Evolutionary conservation across 2,329 filamentous ascomycete species (phyloP).

Genomic region (Penicillium sp.): DNA sequence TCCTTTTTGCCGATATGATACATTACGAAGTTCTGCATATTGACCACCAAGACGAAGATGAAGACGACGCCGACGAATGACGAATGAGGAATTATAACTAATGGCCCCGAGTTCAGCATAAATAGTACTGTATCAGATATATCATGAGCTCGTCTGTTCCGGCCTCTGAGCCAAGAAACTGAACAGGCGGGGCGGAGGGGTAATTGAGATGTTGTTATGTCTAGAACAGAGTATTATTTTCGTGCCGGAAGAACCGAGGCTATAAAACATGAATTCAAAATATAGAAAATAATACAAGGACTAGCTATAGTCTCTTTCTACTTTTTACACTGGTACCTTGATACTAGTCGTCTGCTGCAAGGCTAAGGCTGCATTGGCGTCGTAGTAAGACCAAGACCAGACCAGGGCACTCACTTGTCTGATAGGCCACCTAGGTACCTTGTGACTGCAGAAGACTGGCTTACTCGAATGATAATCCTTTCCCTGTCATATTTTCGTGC

Average conservation of each 20-base stretch:
- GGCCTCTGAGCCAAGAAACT: neutral
- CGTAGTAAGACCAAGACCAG: neutral
- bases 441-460: no score
- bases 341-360: neutral
- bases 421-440: no score
- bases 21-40: conserved; percentile 57
- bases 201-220: neutral
- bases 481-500: no score
- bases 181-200: conserved; percentile 5
- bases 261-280: neutral
- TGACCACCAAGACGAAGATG: conserved; percentile 39
- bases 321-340: neutral
- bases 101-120: neutral
- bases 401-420: neutral
- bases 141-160: neutral
- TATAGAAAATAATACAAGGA: neutral
- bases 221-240: neutral
- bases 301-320: neutral
- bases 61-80: conserved; percentile 23
- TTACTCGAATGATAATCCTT: no score
- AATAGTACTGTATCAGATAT: neutral
- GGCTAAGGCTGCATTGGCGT: neutral
- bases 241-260: neutral
- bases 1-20: conserved; percentile 51
- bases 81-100: neutral